phyloP scores from a whole-genome alignment of 1,284 basidiomycete species.

The Laetiporus sulphureus region DNA sequence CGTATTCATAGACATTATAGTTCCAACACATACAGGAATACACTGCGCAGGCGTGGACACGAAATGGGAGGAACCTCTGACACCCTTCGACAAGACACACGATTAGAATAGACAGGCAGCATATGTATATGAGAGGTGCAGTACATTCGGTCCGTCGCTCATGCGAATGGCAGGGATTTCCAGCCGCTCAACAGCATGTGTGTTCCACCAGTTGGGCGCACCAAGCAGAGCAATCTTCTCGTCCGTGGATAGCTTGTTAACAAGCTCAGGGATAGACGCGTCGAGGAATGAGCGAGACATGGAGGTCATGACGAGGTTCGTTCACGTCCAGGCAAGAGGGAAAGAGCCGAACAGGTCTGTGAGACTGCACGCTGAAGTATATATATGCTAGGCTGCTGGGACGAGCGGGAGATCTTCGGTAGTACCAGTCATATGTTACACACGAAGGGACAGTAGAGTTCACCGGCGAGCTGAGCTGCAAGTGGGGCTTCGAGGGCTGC shows the following conservation, averaged over 20 bases:
- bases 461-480: no score
- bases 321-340: no score
- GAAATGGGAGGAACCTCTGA: conserved; percentile 62
- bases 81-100: conserved; percentile 34
- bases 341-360: no score
- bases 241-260: conserved; percentile 45
- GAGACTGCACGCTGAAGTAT: no score
- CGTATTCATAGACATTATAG: not conserved
- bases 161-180: conserved; percentile 58
- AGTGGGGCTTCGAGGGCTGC: no score
- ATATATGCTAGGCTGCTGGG: no score
- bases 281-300: conserved; percentile 44
- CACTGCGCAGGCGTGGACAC: conserved; percentile 34
- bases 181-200: conserved; percentile 46
- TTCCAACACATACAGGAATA: conserved; percentile 22
- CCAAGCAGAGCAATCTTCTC: conserved; percentile 61
- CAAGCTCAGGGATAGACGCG: conserved; percentile 45
- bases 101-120: conserved; percentile 6
- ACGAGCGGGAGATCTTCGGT: no score
- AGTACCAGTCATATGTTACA: no score
- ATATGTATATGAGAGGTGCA: conserved; percentile 6
- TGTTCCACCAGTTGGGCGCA: conserved; percentile 71
- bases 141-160: conserved; percentile 61
- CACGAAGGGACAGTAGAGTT: no score
- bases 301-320: not conserved